Evolutionary conservation across 2,329 filamentous ascomycete species (phyloP), one percentile per base, ranked within the genome.

Genomic region (Cytospora mali): DNA sequence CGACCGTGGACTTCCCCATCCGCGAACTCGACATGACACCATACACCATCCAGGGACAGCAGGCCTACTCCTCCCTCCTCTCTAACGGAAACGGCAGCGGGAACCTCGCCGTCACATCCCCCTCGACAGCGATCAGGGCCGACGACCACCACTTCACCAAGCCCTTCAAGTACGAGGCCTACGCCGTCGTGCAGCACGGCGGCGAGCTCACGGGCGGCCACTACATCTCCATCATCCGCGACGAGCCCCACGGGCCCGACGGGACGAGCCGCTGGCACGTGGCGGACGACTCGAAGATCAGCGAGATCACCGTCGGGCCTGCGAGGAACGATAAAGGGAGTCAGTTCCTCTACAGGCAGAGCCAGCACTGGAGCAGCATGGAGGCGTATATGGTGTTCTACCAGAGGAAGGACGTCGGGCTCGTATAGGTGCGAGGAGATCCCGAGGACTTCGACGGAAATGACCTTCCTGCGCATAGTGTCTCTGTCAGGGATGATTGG

Each of bases 131-230:
- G 31, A 72, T 69, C 18, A 35, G n/a, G 21, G 74, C 72, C 6
- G 68, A 75, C 64, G 78, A 80, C 62, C 74, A 69, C 11, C 76
- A 77, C 16, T 81, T 83, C 62, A 68, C 70, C 2, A 76, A 75
- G 0, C 88, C 90, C 0, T 92, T 90, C 71, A 78, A 80, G 6
- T 99, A 97, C 74, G 89, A 96, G 71, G 88, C 91, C 58, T 97
- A 96, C 72, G 94, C 88, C 2, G 89, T 97, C 7, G 85, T 96
- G 59, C 82, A 90, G 66, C 93, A 97, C 73, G 93, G 93, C 25
- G 77, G 78, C 1, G 86, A 82, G 1, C 80, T 90, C 58, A 84
- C 85, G 42, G 85, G 84, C 56, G 93, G 93, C 0, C 93, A 97
- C 75, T 97, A 97, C 74, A 88, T 89, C 58, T 84, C 88, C 4